phyloP scores from a whole-genome alignment of 2,329 filamentous ascomycete species.

The Ceratocystis cacaofunesta region DNA sequence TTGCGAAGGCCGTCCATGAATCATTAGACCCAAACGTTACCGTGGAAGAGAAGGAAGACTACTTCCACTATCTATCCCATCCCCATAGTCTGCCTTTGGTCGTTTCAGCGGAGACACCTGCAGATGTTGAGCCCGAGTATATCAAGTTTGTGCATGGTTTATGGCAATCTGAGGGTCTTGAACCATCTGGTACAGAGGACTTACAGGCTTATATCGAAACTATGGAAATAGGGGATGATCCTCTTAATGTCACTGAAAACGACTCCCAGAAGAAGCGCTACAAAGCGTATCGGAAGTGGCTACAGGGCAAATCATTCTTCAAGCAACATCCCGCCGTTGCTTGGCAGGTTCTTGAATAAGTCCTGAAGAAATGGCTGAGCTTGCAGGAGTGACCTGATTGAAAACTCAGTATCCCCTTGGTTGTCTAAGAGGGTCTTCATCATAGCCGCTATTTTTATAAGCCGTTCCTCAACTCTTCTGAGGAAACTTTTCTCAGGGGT shows the following conservation, averaged over 20 bases:
- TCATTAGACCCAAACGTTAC: constrained; percentile 76
- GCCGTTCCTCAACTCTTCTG: background rate
- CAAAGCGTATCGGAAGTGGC: constrained; percentile 90
- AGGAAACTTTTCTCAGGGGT: background rate
- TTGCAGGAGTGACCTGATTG: background rate
- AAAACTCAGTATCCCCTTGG: constrained; percentile 8
- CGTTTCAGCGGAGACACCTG: constrained; percentile 50
- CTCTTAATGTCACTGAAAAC: constrained; percentile 73
- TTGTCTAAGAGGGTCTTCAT: background rate
- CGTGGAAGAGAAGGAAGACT: constrained; percentile 65
- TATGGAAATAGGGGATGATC: constrained; percentile 62
- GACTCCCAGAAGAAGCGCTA: constrained; percentile 87
- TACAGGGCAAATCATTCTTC: constrained; percentile 86
- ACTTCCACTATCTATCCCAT: constrained; percentile 75
- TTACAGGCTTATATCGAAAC: constrained; percentile 56
- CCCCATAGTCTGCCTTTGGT: constrained; percentile 80
- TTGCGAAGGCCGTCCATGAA: constrained; percentile 70
- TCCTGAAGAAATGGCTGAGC: background rate
- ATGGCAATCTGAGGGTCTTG: constrained; percentile 45
- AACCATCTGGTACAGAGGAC: constrained; percentile 24
- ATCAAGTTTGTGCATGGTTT: constrained; percentile 64
- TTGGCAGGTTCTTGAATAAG: constrained; percentile 7
- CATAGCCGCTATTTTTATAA: constrained; percentile 1
- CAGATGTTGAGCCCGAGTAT: constrained; percentile 52
- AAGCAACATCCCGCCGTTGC: constrained; percentile 61